phyloP scores from a whole-genome alignment of 352 stramenopile genomes.

The Phytophthora fragariaefolia region DNA sequence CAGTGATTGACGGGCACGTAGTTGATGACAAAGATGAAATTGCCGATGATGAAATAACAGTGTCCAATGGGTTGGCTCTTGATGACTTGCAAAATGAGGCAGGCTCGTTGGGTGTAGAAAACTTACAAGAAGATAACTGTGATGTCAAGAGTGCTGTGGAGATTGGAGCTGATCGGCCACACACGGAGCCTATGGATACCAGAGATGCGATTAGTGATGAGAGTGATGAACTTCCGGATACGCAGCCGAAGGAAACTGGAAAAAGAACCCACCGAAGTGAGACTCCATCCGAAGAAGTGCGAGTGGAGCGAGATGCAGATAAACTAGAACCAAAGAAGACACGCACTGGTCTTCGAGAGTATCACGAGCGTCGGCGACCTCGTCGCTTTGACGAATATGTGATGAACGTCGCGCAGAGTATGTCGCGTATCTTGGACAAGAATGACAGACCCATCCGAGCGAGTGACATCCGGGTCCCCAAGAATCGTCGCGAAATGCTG shows the following conservation, averaged over 20 bases:
- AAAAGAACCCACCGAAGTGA: constrained; percentile 16
- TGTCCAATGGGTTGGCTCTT: no score
- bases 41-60: no score
- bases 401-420: not conserved
- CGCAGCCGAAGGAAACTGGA: not conserved
- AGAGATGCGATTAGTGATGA: no score
- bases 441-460: constrained; percentile 7
- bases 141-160: no score
- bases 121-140: no score
- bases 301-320: not conserved
- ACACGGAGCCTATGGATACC: no score
- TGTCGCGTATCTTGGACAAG: constrained; percentile 2
- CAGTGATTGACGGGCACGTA: no score
- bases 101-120: no score
- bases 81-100: no score
- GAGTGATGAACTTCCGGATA: no score
- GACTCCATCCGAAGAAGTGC: not conserved
- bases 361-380: not conserved
- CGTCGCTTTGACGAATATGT: not conserved
- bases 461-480: not conserved
- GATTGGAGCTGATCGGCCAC: no score
- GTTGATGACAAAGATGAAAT: no score
- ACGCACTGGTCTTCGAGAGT: not conserved
- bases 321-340: constrained; percentile 1
- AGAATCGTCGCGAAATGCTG: constrained; percentile 7